Percentiles rank a stretch among this genome's conserved stretches.
phyloP scores from a whole-genome alignment of 1,139 yeast genomes.

The Citeromyces siamensis region DNA sequence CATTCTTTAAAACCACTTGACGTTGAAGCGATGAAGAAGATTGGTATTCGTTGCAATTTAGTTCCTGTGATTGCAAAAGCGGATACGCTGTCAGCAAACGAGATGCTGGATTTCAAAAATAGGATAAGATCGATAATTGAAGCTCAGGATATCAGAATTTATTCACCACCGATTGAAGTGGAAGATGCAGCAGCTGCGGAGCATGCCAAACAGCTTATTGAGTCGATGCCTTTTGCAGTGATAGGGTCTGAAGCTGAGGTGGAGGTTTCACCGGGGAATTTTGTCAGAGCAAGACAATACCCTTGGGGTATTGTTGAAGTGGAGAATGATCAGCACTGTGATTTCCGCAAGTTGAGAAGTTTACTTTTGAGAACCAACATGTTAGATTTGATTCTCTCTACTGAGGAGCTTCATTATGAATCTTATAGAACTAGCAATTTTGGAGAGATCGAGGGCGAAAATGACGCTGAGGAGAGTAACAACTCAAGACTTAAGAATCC shows the following conservation, averaged over 20 bases:
- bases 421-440: constrained; percentile 75
- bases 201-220: constrained; percentile 73
- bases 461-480: constrained; percentile 19
- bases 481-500: constrained; percentile 54
- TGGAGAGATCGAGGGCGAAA: constrained; percentile 32
- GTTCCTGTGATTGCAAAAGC: constrained; percentile 94
- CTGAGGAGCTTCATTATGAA: constrained; percentile 91
- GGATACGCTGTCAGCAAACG: constrained; percentile 80
- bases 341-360: constrained; percentile 84
- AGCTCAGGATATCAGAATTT: constrained; percentile 84
- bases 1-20: constrained; percentile 91
- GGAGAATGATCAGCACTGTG: constrained; percentile 92
- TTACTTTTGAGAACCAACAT: constrained; percentile 83
- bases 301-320: constrained; percentile 98
- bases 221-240: constrained; percentile 88
- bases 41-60: constrained; percentile 81
- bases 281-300: constrained; percentile 84
- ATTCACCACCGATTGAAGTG: constrained; percentile 73
- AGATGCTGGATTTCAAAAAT: constrained; percentile 69
- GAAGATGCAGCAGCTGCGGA: constrained; percentile 70
- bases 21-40: constrained; percentile 83
- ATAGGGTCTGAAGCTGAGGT: constrained; percentile 87
- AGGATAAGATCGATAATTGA: constrained; percentile 86
- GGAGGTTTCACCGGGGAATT: constrained; percentile 62
- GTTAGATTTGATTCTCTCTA: constrained; percentile 78